Conservation (phyloP, 441 rosid species). For the Gossypium gossypioides region DNA sequence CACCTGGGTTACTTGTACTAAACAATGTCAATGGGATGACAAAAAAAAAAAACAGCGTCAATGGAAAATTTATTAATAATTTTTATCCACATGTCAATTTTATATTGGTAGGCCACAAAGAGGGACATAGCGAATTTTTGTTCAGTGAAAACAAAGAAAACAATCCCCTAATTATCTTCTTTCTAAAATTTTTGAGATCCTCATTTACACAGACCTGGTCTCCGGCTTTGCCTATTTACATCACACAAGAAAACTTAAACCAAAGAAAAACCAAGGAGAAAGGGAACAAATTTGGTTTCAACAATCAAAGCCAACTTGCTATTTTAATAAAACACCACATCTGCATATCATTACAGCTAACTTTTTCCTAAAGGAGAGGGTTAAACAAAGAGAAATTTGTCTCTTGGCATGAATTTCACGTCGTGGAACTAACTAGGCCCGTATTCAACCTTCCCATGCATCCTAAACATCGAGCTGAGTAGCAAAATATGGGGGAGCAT, state of each 20-base stretch:
- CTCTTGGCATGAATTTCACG: slow-evolving; percentile 1
- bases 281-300: not conserved
- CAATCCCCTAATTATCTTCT: not conserved
- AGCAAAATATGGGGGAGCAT: not conserved
- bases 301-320: not conserved
- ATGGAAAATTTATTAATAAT: no score
- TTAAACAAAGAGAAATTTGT: slow-evolving; percentile 5
- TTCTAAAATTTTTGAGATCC: slow-evolving; percentile 43
- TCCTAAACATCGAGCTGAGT: not conserved
- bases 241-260: slow-evolving; percentile 12
- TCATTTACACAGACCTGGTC: slow-evolving; percentile 36
- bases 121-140: no score
- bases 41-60: no score
- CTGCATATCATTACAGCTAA: slow-evolving; percentile 4
- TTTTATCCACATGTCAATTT: no score
- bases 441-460: slow-evolving; percentile 23
- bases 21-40: no score
- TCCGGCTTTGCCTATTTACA: slow-evolving; percentile 20
- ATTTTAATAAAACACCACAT: slow-evolving; percentile 1
- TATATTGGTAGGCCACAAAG: no score
- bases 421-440: not conserved
- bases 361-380: slow-evolving; percentile 19
- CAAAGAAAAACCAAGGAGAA: not conserved
- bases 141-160: no score
- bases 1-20: no score